phyloP scores from a whole-genome alignment of 768 basidiomycete genomes.

The Naganishia friedmannii region DNA sequence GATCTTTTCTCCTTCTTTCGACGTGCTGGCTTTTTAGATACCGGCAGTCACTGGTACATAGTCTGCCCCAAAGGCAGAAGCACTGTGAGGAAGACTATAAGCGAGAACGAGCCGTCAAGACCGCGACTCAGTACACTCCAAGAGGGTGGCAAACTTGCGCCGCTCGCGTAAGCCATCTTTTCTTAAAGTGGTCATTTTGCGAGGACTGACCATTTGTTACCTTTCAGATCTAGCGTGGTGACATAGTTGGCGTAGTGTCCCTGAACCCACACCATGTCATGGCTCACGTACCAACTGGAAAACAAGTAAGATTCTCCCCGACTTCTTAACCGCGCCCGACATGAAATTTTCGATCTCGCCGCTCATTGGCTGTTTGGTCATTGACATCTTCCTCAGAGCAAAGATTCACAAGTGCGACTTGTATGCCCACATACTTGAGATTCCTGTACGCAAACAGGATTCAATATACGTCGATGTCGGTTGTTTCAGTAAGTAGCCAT shows the following conservation, averaged over 20 bases:
- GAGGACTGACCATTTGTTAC: too few species aligned
- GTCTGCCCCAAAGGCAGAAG: too few species aligned
- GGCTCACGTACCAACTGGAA: neutral
- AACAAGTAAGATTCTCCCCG: neutral
- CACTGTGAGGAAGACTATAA: too few species aligned
- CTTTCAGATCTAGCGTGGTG: too few species aligned
- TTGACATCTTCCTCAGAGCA: neutral
- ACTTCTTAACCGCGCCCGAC: neutral
- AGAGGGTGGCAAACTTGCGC: too few species aligned
- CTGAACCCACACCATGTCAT: slow-evolving; percentile 2
- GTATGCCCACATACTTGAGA: neutral
- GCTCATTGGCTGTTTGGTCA: neutral
- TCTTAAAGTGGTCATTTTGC: too few species aligned
- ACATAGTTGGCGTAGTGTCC: too few species aligned
- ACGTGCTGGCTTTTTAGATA: too few species aligned
- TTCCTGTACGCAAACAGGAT: neutral
- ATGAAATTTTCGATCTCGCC: neutral
- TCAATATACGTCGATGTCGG: slow-evolving; percentile 14
- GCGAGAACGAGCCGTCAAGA: too few species aligned
- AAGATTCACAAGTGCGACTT: slow-evolving; percentile 2
- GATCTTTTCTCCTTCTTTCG: neutral
- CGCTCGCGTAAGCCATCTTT: too few species aligned
- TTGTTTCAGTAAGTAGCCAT: slow-evolving; percentile 1
- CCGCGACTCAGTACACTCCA: too few species aligned
- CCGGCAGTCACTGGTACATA: too few species aligned